Conservation (phyloP, 73 alveolate species). For the Paramecium tetraurelia region DNA sequence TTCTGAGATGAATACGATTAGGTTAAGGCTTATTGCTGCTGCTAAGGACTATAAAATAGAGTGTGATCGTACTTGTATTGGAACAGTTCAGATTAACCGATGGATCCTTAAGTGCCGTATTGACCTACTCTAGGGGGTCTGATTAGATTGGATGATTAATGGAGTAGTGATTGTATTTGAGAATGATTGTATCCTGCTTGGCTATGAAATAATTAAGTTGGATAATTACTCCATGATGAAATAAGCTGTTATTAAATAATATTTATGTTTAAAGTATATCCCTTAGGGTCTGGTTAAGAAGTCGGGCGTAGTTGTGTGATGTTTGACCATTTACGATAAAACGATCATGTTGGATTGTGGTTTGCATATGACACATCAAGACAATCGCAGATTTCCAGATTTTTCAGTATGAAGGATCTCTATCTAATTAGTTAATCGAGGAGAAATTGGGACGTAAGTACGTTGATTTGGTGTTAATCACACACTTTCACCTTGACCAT, state of each 20-base stretch:
- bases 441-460: constrained; percentile 57
- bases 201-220: neutral
- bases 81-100: neutral
- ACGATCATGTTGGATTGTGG: constrained; percentile 97
- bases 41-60: neutral
- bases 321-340: constrained; percentile 82
- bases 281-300: constrained; percentile 98
- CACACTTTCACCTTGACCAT: constrained; percentile 99
- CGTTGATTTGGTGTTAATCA: constrained; percentile 85
- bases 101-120: neutral
- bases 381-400: constrained; percentile 92
- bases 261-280: constrained; percentile 61
- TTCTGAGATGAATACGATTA: neutral
- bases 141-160: neutral
- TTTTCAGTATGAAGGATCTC: constrained; percentile 63
- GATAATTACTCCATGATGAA: neutral
- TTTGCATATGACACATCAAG: constrained; percentile 88
- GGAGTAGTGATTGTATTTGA: neutral
- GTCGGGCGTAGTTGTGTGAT: constrained; percentile 97
- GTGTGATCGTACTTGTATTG: neutral
- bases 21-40: neutral
- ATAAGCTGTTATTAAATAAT: neutral
- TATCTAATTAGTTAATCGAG: constrained; percentile 52
- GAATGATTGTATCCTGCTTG: neutral
- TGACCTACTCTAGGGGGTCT: neutral